Base-by-base conservation (phyloP, 495 filamentous ascomycete species). In the Lophiotrema nucula region DNA sequence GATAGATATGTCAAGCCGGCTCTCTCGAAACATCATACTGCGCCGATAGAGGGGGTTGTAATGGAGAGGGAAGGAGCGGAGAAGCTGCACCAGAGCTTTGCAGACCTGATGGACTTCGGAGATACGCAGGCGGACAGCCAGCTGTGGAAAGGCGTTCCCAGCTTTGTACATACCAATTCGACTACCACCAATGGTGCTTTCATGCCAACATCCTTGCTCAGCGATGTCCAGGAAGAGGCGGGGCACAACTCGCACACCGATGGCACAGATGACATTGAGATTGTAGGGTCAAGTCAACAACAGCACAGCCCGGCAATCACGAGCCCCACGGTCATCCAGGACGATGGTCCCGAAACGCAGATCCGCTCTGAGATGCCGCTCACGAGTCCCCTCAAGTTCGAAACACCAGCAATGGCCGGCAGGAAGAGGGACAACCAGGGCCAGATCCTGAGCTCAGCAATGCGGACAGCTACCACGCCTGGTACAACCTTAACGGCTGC, bases 101-200 rank as follows among this genome's bases (percentile, higher is more conserved):
- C 24, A 10, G 62, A 44, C 24, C 26, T 38, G 15, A 47, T 49
- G 27, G 57, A 58, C 47, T 50, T 5, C 19, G 72, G 72, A 12
- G 71, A 73, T 60, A 75, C 72, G 12, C 72, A 75, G 55, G 61
- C 66, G 8, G 68, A 72, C 47, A 67, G 67, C 24, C 72, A 75
- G 64, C 64, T 75, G 12, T 73, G 71, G 53, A 65, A 57, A 52
- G 27, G 70, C 21, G 68, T 58, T 43, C 54, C 69, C 2, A 71
- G 50, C 52, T 58, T 37, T 11, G 38, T 65, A 2, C 21, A 47
- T 33, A 38, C 16, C 22, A 38, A 31, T 45, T 16, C 15, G 13
- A 24, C 18, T 43, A 18, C n/a, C 44, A 27, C 23, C 13, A 16
- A 56, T n/a, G 10, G 26, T 13, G 33, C 2, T 13, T 16, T 28